Conservation (phyloP, 345 rosid species). For the Linum usitatissimum region DNA sequence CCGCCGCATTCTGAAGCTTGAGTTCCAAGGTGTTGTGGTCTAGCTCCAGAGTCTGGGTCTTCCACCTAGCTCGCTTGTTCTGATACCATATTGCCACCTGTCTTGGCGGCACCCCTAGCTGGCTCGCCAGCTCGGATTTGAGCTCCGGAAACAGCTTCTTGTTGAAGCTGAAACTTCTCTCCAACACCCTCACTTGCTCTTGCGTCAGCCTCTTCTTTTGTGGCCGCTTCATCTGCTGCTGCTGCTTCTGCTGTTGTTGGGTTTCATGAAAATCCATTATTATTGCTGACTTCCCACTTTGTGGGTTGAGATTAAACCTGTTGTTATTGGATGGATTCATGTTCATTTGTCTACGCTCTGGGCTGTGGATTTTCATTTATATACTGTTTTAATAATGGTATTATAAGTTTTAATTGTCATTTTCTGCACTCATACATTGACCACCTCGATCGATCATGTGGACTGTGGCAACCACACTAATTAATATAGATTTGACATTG, state of each 20-base stretch:
- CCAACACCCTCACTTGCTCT: conserved; percentile 61
- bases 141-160: conserved; percentile 67
- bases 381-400: too few species aligned
- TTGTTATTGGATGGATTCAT: too few species aligned
- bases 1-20: conserved; percentile 41
- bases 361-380: too few species aligned
- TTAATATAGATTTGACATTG: too few species aligned
- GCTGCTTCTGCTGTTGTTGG: conserved; percentile 16
- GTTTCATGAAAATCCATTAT: background rate
- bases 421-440: too few species aligned
- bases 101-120: conserved; percentile 58
- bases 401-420: too few species aligned
- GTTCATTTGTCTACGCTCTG: too few species aligned
- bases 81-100: conserved; percentile 95
- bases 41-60: conserved; percentile 63
- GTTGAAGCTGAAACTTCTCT: conserved; percentile 55
- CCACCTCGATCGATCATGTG: too few species aligned
- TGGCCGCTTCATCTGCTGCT: conserved; percentile 14
- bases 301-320: too few species aligned
- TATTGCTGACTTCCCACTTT: too few species aligned
- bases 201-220: conserved; percentile 54
- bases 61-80: conserved; percentile 87
- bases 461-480: too few species aligned
- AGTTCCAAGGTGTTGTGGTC: conserved; percentile 43
- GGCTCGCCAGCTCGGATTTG: conserved; percentile 56